Evolutionary conservation across 371 early-diverging fungal species (phyloP), one percentile per base, ranked within the genome.

Genomic region (Haplosporangium sp.): DNA sequence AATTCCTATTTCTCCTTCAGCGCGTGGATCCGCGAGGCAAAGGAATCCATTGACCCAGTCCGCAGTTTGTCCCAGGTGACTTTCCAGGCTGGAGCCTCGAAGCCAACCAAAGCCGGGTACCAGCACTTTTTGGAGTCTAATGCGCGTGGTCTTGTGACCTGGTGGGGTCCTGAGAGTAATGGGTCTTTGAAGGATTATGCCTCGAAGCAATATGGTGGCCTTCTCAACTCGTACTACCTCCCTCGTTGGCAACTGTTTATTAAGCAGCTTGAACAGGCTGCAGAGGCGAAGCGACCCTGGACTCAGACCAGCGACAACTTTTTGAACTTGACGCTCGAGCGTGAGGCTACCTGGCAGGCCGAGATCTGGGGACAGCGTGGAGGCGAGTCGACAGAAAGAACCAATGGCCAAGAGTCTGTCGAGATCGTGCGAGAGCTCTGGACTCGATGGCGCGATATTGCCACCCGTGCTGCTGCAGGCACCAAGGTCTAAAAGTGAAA

Each of bases 151-250:
- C 9, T 72, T 11, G 59, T 79, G 14, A 76, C 81, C 16, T 74
- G 74, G 72, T 76, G 81, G 81, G 81, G 76, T 5, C 76, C 81
- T 5, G 59, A 52, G 14, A 67, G 73, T 2, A 23, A 62, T 3
- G 73, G 45, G 2, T 18, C 47, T 0, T 18, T 81, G 20, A 43
- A 54, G 12, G 76, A 80, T 38, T 75, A 70, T 51, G 81, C 72
- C 5, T 81, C 76, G 16, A 81, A 75, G 72, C 75, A 81, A 40
- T 80, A 72, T 75, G 74, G 69, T 9, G 76, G 81, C 12, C 47
- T 80, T 45, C 14, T 80, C 20, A 56, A 21, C 42, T 70, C 74
- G 37, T 80, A 58, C 58, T 75, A 80, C 38, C 20, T 69, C 12
- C 69, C 75, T 13, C 71, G 81, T 16, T 75, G 81, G 81, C 37